phyloP scores from a whole-genome alignment of 768 basidiomycete genomes.

The Paxillus involutus region DNA sequence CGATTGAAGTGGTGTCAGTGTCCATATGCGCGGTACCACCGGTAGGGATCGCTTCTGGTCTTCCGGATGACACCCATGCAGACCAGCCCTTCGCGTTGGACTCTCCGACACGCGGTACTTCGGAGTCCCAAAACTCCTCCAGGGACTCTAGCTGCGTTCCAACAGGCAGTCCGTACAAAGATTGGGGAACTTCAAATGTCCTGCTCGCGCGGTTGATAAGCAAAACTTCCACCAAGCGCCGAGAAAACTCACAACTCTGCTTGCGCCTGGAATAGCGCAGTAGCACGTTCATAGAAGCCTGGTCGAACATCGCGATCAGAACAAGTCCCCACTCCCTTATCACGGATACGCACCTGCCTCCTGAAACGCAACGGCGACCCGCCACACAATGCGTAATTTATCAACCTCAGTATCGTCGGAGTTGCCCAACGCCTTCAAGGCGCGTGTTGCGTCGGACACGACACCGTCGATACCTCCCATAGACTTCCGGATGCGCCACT shows the following conservation, averaged over 20 bases:
- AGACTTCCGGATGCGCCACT: constrained; percentile 62
- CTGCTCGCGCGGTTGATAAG: constrained; percentile 36
- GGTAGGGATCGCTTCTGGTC: constrained; percentile 28
- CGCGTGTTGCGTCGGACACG: constrained; percentile 49
- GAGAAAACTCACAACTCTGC: constrained; percentile 64
- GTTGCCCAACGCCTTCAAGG: constrained; percentile 41
- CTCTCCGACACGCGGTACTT: constrained; percentile 76
- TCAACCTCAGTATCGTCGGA: constrained; percentile 49
- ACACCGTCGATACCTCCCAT: constrained; percentile 51
- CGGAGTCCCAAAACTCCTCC: constrained; percentile 86
- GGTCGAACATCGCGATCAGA: constrained; percentile 3
- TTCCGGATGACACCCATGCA: constrained; percentile 51
- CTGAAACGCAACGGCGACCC: constrained; percentile 58
- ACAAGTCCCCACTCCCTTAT: not conserved
- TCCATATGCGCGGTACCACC: constrained; percentile 14
- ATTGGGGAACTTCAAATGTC: constrained; percentile 54
- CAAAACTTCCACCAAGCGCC: not conserved
- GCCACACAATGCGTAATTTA: constrained; percentile 69
- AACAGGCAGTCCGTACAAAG: constrained; percentile 43
- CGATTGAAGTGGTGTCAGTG: constrained; percentile 35
- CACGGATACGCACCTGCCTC: constrained; percentile 57
- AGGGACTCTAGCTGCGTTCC: constrained; percentile 53
- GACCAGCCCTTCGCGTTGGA: constrained; percentile 66
- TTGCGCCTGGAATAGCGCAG: constrained; percentile 81
- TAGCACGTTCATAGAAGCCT: constrained; percentile 77